Evolutionary conservation across 164 flowering plant genomes (phyloP).

Genomic region (Cinnamomum micranthum): DNA sequence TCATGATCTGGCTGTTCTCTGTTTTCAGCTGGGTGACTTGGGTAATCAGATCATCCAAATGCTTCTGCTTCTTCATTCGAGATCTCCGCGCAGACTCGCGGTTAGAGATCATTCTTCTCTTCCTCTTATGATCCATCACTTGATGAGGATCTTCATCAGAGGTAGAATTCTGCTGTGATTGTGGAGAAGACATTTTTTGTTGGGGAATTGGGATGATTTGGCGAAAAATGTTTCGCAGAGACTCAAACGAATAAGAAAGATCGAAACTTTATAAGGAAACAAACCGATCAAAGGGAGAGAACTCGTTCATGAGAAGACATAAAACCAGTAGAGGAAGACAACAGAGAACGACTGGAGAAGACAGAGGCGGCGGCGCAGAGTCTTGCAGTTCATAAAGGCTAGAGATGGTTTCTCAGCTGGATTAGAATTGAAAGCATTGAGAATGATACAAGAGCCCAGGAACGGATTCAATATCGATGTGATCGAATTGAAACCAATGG

Average conservation of each 20-base stretch:
- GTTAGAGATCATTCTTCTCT: slow-evolving; percentile 60
- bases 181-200: neutral
- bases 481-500: no score
- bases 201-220: neutral
- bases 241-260: neutral
- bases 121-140: slow-evolving; percentile 45
- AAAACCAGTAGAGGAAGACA: slow-evolving; percentile 66
- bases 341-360: slow-evolving; percentile 66
- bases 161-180: slow-evolving; percentile 6
- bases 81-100: slow-evolving; percentile 66
- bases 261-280: no score
- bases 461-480: neutral
- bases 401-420: slow-evolving; percentile 12
- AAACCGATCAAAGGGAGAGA: neutral
- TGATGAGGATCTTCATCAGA: slow-evolving; percentile 24
- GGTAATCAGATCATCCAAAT: slow-evolving; percentile 42
- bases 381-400: slow-evolving; percentile 29
- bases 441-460: slow-evolving; percentile 5
- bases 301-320: slow-evolving; percentile 42
- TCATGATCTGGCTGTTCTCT: slow-evolving; percentile 24
- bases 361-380: slow-evolving; percentile 31
- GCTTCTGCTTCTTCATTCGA: slow-evolving; percentile 56
- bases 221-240: neutral
- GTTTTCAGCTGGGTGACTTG: slow-evolving; percentile 27
- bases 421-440: slow-evolving; percentile 12